Percentiles rank a stretch among this genome's conserved stretches.
Evolutionary conservation across 2,329 filamentous ascomycete species (phyloP).

Genomic region (Cladophialophora bantiana): DNA sequence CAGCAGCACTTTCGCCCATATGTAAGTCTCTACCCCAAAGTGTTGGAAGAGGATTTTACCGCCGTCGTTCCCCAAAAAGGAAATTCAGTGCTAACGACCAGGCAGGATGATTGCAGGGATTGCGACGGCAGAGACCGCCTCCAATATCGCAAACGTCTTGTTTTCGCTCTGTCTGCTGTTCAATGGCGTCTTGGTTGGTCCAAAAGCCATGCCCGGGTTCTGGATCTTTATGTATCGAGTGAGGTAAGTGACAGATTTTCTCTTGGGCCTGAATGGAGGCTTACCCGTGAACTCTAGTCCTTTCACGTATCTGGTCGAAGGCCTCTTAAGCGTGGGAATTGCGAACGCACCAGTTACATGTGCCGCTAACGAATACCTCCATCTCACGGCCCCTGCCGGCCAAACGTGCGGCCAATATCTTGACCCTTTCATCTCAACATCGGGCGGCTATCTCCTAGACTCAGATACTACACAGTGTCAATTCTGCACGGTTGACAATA

Average conservation of each 20-base stretch:
- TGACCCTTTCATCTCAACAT: constrained; percentile 53
- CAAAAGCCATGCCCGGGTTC: constrained; percentile 68
- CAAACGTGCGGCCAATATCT: constrained; percentile 69
- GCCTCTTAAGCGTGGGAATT: constrained; percentile 74
- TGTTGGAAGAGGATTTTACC: neutral
- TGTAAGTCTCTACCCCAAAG: constrained; percentile 47
- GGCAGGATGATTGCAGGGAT: constrained; percentile 72
- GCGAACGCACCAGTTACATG: constrained; percentile 72
- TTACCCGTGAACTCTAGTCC: constrained; percentile 53
- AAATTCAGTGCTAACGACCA: neutral
- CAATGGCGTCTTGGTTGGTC: constrained; percentile 52
- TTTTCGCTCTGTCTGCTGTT: constrained; percentile 67
- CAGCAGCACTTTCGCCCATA: constrained; percentile 73
- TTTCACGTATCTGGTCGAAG: constrained; percentile 79
- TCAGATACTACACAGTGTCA: constrained; percentile 59
- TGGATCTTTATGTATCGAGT: constrained; percentile 77
- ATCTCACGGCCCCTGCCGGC: constrained; percentile 66
- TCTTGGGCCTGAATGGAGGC: neutral
- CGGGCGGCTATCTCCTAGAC: constrained; percentile 62
- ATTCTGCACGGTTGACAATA: constrained; percentile 49
- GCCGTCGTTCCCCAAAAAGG: constrained; percentile 45
- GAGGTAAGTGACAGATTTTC: constrained; percentile 2
- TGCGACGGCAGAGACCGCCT: constrained; percentile 71
- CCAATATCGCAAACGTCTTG: constrained; percentile 66
- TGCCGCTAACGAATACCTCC: constrained; percentile 71